Evolutionary conservation across 2,329 filamentous ascomycete genomes (phyloP).

Genomic region (Epicoccum nigrum): DNA sequence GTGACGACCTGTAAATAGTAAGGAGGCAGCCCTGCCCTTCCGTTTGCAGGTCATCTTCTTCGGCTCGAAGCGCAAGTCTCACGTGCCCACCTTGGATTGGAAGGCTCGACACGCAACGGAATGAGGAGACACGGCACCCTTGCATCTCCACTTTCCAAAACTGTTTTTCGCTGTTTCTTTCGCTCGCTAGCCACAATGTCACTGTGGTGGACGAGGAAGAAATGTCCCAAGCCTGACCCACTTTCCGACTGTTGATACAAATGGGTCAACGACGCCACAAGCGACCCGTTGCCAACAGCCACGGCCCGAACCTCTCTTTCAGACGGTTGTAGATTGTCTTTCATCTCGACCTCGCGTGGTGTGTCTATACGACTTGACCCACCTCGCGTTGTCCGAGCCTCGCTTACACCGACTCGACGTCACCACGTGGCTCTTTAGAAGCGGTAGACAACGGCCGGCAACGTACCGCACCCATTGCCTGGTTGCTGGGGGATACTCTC

Average conservation of each 20-base stretch:
- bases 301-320: background rate
- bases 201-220: background rate
- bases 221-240: background rate
- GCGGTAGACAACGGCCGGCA: background rate
- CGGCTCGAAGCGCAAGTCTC: too few species aligned
- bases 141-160: too few species aligned
- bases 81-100: too few species aligned
- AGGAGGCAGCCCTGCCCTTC: too few species aligned
- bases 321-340: background rate
- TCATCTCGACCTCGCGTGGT: background rate
- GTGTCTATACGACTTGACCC: background rate
- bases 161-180: too few species aligned
- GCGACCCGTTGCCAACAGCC: background rate
- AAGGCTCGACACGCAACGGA: too few species aligned
- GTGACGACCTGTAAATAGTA: too few species aligned
- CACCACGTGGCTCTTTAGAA: constrained; percentile 4
- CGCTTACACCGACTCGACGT: constrained; percentile 7
- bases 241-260: background rate
- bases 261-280: constrained; percentile 8
- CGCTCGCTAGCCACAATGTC: background rate
- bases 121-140: too few species aligned
- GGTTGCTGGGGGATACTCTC: constrained; percentile 1
- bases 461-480: background rate
- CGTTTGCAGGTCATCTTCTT: too few species aligned
- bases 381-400: background rate